Conservation (phyloP, 2,329 filamentous ascomycete genomes). For the Periconia sp. region DNA sequence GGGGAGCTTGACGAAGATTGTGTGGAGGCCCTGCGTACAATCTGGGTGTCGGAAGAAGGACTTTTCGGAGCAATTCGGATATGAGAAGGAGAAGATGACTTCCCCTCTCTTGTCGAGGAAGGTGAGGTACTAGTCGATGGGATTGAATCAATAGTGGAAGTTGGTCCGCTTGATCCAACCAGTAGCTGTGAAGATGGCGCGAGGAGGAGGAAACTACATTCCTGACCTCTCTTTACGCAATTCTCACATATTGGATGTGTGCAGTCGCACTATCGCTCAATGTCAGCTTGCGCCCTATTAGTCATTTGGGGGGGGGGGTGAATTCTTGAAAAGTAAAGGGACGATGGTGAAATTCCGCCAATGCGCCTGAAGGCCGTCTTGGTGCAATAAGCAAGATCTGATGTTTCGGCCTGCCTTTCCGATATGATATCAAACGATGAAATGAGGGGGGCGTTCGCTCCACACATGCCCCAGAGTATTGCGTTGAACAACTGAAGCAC, state of each 20-base stretch:
- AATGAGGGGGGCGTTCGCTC: no score
- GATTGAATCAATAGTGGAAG: conserved; percentile 13
- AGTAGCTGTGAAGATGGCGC: conserved; percentile 39
- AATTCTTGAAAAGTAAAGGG: no score
- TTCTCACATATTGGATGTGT: conserved; percentile 40
- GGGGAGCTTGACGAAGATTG: conserved; percentile 6
- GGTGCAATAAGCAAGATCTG: no score
- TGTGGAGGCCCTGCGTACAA: conserved; percentile 3
- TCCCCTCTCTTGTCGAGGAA: background rate
- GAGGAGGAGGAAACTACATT: conserved; percentile 41
- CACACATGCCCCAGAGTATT: background rate
- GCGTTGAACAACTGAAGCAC: no score
- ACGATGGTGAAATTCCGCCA: no score
- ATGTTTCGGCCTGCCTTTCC: no score
- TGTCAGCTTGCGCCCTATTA: no score
- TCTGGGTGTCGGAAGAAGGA: no score
- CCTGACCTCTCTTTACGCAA: conserved; percentile 37
- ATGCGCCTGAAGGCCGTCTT: no score
- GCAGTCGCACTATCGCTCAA: conserved; percentile 42
- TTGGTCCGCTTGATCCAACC: conserved; percentile 12
- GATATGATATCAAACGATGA: no score
- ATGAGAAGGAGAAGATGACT: background rate
- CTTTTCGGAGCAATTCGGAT: no score
- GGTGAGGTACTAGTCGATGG: background rate
- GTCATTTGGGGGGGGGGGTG: no score